Conservation (phyloP, 139 green algal species). For the Tetraselmis chui region DNA sequence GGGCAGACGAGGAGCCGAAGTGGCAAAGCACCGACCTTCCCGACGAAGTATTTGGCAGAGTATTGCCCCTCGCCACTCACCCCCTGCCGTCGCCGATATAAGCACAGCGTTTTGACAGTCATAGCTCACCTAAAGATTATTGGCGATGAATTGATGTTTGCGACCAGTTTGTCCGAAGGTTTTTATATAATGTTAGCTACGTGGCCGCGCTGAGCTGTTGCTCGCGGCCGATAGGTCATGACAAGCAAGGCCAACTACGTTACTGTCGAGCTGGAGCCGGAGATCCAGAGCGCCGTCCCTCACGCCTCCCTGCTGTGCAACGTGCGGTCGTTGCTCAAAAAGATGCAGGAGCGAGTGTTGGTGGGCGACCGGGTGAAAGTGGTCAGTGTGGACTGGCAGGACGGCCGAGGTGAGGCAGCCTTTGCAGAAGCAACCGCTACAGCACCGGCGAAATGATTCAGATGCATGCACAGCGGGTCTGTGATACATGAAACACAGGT, state of each 20-base stretch:
- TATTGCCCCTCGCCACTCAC: not conserved
- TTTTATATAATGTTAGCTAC: too few species aligned
- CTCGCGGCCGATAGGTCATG: slow-evolving; percentile 49
- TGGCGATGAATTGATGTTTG: too few species aligned
- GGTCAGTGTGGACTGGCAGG: slow-evolving; percentile 70
- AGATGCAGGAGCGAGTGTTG: slow-evolving; percentile 78
- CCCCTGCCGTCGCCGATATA: too few species aligned
- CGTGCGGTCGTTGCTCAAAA: slow-evolving; percentile 79
- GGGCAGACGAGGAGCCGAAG: not conserved
- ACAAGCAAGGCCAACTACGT: slow-evolving; percentile 76
- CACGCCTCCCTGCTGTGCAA: slow-evolving; percentile 74
- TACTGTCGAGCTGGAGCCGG: slow-evolving; percentile 41
- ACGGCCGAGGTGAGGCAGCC: slow-evolving; percentile 42
- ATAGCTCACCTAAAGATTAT: too few species aligned
- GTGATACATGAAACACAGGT: too few species aligned
- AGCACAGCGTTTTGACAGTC: too few species aligned
- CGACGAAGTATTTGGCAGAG: not conserved
- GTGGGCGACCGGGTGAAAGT: slow-evolving; percentile 82
- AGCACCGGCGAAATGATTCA: too few species aligned
- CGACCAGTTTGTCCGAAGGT: too few species aligned
- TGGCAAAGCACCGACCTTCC: not conserved
- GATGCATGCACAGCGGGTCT: too few species aligned
- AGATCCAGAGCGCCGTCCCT: not conserved
- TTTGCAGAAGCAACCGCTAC: too few species aligned
- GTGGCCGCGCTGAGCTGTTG: too few species aligned